Evolutionary conservation across 1,139 yeast species (phyloP).

Genomic region (Candida dubliniensis): DNA sequence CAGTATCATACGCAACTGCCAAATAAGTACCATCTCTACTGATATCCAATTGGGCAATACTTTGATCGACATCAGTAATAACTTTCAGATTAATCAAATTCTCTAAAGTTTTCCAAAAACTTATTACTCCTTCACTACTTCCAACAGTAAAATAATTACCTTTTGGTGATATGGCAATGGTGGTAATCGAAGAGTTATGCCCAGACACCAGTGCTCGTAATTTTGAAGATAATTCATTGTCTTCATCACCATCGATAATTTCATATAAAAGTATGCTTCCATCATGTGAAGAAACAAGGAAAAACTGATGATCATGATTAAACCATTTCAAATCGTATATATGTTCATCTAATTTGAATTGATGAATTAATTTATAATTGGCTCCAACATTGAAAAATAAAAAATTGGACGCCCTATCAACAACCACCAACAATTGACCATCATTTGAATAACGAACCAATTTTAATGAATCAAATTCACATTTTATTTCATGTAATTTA

Average conservation of each 20-base stretch:
- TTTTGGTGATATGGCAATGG: constrained; percentile 55
- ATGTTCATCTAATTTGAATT: constrained; percentile 23
- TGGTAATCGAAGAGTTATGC: constrained; percentile 55
- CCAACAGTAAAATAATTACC: constrained; percentile 61
- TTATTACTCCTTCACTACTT: constrained; percentile 69
- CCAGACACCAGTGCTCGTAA: constrained; percentile 38
- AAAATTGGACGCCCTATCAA: constrained; percentile 39
- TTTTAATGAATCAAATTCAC: constrained; percentile 23
- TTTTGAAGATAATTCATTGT: constrained; percentile 13
- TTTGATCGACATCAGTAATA: constrained; percentile 50
- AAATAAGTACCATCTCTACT: constrained; percentile 48
- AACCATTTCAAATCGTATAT: constrained; percentile 44
- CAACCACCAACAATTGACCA: constrained; percentile 53
- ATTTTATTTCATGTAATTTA: constrained; percentile 33
- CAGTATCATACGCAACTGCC: constrained; percentile 47
- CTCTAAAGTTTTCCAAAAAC: constrained; percentile 52
- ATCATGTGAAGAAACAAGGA: constrained; percentile 40
- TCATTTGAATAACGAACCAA: constrained; percentile 50
- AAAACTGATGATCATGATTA: constrained; percentile 29
- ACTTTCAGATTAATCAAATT: constrained; percentile 47
- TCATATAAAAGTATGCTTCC: constrained; percentile 34
- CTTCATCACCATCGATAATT: constrained; percentile 13
- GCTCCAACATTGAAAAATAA: constrained; percentile 26
- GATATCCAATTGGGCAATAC: constrained; percentile 44
- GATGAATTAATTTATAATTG: constrained; percentile 27